Percentiles rank a stretch among this genome's conserved stretches.
Conservation (phyloP, 768 basidiomycete genomes). For the Paxillus involutus region DNA sequence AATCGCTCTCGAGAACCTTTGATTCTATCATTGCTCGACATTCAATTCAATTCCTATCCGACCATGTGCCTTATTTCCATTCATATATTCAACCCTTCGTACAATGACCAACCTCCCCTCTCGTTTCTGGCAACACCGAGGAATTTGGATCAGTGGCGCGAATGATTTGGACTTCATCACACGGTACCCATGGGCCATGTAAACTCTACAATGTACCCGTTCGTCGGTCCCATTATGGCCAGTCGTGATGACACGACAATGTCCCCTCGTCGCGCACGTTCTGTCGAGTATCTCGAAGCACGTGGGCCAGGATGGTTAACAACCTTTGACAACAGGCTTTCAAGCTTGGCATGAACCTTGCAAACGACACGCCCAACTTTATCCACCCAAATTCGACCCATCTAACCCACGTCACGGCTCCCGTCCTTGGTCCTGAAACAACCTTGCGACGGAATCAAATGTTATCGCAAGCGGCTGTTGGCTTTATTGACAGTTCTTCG, state of each 20-base stretch:
- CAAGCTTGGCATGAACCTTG: background rate
- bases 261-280: background rate
- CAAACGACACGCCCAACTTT: background rate
- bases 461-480: too few species aligned
- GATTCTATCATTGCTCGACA: background rate
- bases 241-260: background rate
- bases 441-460: background rate
- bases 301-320: background rate
- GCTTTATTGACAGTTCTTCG: too few species aligned
- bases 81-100: background rate
- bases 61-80: background rate
- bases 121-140: background rate
- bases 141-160: background rate
- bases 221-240: too few species aligned
- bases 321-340: too few species aligned
- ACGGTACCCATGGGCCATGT: background rate
- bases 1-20: background rate
- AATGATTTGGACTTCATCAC: background rate
- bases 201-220: background rate
- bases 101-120: background rate
- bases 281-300: background rate
- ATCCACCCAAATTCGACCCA: background rate
- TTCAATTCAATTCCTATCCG: background rate
- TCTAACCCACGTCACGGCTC: background rate
- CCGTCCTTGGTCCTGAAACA: background rate